phyloP scores from a whole-genome alignment of 1,139 yeast species.

The Zygosaccharomyces pseudobailii region DNA sequence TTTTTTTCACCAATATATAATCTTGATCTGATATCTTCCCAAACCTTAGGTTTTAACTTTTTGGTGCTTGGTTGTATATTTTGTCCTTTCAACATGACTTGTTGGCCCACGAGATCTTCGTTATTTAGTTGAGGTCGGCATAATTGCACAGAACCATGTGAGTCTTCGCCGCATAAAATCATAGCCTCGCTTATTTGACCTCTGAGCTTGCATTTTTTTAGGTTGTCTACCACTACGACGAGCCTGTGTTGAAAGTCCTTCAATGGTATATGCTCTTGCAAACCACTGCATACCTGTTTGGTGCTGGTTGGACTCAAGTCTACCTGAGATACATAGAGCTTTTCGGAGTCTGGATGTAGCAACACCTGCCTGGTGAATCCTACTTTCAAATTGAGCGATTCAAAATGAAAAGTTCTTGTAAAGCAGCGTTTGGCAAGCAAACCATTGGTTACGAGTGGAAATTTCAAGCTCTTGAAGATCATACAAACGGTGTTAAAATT shows the following conservation, averaged over 20 bases:
- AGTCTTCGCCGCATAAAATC: slow-evolving; percentile 22
- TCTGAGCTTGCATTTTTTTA: slow-evolving; percentile 24
- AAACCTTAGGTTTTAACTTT: slow-evolving; percentile 17
- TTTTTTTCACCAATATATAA: slow-evolving; percentile 10
- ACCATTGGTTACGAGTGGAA: not conserved
- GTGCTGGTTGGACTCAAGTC: slow-evolving; percentile 5
- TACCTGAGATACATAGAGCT: slow-evolving; percentile 20
- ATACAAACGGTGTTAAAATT: not conserved
- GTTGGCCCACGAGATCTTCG: slow-evolving; percentile 12
- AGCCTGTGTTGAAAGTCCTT: slow-evolving; percentile 12
- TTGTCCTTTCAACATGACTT: slow-evolving; percentile 11
- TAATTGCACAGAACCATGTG: slow-evolving; percentile 7
- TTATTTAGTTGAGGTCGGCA: slow-evolving; percentile 12
- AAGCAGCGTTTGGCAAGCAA: not conserved
- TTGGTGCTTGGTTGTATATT: slow-evolving; percentile 6
- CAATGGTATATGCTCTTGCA: slow-evolving; percentile 14
- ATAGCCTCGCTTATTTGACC: slow-evolving; percentile 24
- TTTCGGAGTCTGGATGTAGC: slow-evolving; percentile 20
- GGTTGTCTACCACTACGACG: slow-evolving; percentile 22
- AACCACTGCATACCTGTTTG: slow-evolving; percentile 24
- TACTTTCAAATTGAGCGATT: slow-evolving; percentile 15
- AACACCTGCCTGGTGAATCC: slow-evolving; percentile 15
- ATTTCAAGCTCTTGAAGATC: not conserved
- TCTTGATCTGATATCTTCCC: slow-evolving; percentile 19
- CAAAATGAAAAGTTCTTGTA: slow-evolving; percentile 11